Evolutionary conservation across 2,329 filamentous ascomycete species (phyloP), one percentile per base, ranked within the genome.

Genomic region (Incumbomyces delicatus): DNA sequence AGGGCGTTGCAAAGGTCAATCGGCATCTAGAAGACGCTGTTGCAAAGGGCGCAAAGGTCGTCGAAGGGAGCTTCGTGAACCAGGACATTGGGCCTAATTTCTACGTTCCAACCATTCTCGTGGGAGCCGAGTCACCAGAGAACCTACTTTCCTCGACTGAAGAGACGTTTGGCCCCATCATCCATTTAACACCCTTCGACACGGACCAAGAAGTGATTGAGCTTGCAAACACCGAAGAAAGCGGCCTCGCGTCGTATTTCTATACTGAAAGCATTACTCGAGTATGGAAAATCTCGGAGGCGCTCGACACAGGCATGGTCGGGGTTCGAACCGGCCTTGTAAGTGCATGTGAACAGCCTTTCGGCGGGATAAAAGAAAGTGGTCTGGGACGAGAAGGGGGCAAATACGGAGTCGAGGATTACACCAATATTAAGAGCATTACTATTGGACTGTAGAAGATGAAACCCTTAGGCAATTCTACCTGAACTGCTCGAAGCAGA

Each of bases 321-420:
- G 72, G 58, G 67, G 61, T 66, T 13, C 75, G 71, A 51, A 71
- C 66, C 1, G 81, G 86, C 61, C 81, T 86, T 59, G 72, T 81
- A 30, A 86, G 85, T 54, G 82, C 85, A 53, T 81, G 82, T 0
- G 80, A 80, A 54, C 81, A 80, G 49, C 79, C 83, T 1, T 83
- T 82, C 81, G 83, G 82, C 20, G 79, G 81, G 1, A 68, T 76
- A 27, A 78, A 79, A 54, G 71, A 75, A 1, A 81, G 77, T 53
- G 83, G 83, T 1, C 73, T 86, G 0, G 83, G 82, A 1, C 85
- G 81, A 50, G 83, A 87, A 67, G 86, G 87, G 57, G 83, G 83
- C n/a, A 76, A 80, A 62, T 85, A 88, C 50, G 85, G 85, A 13
- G 80, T 88, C 51, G 77, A 80, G 12, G 86, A 90, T 66, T 90